phyloP scores from a whole-genome alignment of 2,329 filamentous ascomycete species.

The Phaeosphaeriaceae sp. region DNA sequence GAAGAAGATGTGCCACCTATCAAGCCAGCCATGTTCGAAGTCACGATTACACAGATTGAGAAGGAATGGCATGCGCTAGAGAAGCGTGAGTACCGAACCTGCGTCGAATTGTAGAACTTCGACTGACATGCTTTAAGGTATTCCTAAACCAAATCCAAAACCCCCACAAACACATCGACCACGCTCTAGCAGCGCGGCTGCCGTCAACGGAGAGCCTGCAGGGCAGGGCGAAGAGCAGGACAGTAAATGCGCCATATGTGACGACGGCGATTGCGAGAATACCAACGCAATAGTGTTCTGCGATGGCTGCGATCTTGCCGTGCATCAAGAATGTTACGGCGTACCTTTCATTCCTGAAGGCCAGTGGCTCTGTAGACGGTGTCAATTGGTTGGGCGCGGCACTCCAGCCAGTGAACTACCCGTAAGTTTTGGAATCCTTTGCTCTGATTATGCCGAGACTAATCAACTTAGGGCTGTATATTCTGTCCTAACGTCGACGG shows the following conservation, averaged over 20 bases:
- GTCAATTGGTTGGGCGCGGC: slow-evolving; percentile 90
- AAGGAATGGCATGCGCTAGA: slow-evolving; percentile 98
- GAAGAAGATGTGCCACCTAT: slow-evolving; percentile 79
- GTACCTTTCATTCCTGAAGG: slow-evolving; percentile 98
- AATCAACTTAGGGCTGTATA: slow-evolving; percentile 68
- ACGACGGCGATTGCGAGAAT: slow-evolving; percentile 99
- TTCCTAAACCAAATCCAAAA: slow-evolving; percentile 96
- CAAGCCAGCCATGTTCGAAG: slow-evolving; percentile 93
- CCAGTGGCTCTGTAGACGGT: slow-evolving; percentile 97
- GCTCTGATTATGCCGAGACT: slow-evolving; percentile 15
- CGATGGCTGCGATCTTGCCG: slow-evolving; percentile 94
- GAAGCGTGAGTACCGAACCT: slow-evolving; percentile 64
- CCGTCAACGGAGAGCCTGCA: slow-evolving; percentile 90
- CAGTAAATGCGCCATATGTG: slow-evolving; percentile 96
- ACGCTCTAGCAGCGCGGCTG: slow-evolving; percentile 89
- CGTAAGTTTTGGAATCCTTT: slow-evolving; percentile 22
- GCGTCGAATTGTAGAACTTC: neutral
- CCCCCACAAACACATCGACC: slow-evolving; percentile 93
- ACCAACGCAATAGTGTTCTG: slow-evolving; percentile 99
- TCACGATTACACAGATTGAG: slow-evolving; percentile 98
- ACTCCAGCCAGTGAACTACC: slow-evolving; percentile 70
- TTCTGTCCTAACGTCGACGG: slow-evolving; percentile 98
- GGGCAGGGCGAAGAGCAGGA: slow-evolving; percentile 88
- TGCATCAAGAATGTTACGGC: slow-evolving; percentile 98
- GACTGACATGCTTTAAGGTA: slow-evolving; percentile 52